A percentile compares a stretch with the other conserved stretches of the same genome.
phyloP scores from a whole-genome alignment of 371 early-diverging fungal genomes.

The Parasitella parasitica region DNA sequence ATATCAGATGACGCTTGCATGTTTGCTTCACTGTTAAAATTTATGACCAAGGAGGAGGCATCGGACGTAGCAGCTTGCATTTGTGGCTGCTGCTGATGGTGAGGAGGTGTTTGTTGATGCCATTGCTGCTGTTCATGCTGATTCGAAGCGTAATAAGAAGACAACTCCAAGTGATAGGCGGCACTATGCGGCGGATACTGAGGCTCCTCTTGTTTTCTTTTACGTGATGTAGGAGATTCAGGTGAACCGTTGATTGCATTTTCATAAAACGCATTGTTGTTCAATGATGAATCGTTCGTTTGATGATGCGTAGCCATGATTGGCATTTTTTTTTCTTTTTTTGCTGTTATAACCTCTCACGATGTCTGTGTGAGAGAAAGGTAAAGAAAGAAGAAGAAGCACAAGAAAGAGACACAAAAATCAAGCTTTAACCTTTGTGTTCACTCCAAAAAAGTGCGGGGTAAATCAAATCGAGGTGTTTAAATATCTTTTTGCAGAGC shows the following conservation, averaged over 20 bases:
- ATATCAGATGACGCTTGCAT: neutral
- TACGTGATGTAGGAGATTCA: slow-evolving; percentile 5
- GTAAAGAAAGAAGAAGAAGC: neutral
- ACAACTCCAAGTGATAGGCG: neutral
- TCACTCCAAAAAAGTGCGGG: slow-evolving; percentile 14
- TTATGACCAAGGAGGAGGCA: neutral
- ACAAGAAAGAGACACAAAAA: slow-evolving; percentile 2
- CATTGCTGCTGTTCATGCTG: neutral
- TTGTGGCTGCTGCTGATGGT: neutral
- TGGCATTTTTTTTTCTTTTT: slow-evolving; percentile 1
- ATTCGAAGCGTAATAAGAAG: neutral
- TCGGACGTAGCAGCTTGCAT: neutral
- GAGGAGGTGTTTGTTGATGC: neutral
- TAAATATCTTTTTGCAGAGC: neutral
- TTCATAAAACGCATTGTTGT: slow-evolving; percentile 3
- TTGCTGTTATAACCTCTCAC: neutral
- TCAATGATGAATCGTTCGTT: neutral
- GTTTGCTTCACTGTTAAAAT: neutral
- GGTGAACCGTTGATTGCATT: slow-evolving; percentile 4
- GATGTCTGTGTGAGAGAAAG: neutral
- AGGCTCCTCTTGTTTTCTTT: slow-evolving; percentile 2
- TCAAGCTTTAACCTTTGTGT: neutral
- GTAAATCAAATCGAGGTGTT: slow-evolving; percentile 15
- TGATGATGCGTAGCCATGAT: slow-evolving; percentile 15
- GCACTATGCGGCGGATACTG: neutral